Base-by-base conservation (phyloP, 257 asterid genomes). In the Plantago elongata region DNA sequence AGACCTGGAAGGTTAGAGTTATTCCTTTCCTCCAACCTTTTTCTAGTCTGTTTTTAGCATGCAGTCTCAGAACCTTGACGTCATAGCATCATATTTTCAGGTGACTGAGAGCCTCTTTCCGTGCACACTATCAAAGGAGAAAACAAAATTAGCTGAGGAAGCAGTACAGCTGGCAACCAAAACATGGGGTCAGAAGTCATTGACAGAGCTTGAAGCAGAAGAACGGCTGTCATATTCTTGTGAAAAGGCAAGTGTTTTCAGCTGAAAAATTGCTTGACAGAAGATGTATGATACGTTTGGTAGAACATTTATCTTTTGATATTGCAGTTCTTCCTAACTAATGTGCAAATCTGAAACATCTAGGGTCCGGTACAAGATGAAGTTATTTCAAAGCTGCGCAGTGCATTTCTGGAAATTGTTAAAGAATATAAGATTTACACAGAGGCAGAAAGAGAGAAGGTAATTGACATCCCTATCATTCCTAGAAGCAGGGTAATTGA, bases 321-420 rank as follows among this genome's bases (percentile, higher is more conserved):
- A 72, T 46, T 7, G 7, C 58, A 42, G 52, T 16, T 54, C 61
- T 45, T 50, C n/a, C 45, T 43, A 72, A 67, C 70, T 74, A 58
- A 74, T 65, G 57, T 68, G 51, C 47, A 49, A 66, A 60, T 45
- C 61, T 55, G 70, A 70, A 72, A 74, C 51, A 50, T 72, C 54
- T 74, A 93, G 99, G 97, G 99, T 63, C 99, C 99, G 54, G 95
- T 82, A 63, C 86, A 83, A 77, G 99, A 93, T 75, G 96, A 87
- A 67, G 97, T 87, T 54, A 83, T 85, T 56, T 81, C 90, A 51
- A 80, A 83, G 77, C 83, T 93, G 61, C 99, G 97, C 51, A 74
- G 62, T 61, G 91, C 95, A 70, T 93, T 86, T 75, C 80, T 87
- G 60, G 94, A 82, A 65, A 89, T 89, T 79, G 89, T 79, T 43